Conservation (phyloP, 2,329 filamentous ascomycete species). For the Pseudocercospora vitis region DNA sequence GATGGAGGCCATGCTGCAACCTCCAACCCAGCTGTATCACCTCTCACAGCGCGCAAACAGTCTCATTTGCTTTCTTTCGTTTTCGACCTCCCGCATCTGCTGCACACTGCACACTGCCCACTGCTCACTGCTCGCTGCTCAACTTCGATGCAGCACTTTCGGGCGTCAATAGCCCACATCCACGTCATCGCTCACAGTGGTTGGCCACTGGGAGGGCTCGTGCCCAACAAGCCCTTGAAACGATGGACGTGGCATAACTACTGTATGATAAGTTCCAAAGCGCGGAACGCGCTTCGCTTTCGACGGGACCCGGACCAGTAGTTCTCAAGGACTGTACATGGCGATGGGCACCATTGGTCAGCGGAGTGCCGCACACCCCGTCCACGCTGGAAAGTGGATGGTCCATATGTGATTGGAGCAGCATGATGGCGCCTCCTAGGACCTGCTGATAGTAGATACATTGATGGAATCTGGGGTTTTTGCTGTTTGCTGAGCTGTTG, state of each 20-base stretch:
- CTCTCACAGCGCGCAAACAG: neutral
- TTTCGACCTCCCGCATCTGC: neutral
- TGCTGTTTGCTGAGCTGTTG: too few relatives aligned
- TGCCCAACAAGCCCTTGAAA: neutral
- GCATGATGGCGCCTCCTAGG: too few relatives aligned
- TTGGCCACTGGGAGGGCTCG: neutral
- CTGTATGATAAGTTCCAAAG: too few relatives aligned
- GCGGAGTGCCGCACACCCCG: too few relatives aligned
- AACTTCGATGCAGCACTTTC: neutral
- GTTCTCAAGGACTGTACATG: neutral
- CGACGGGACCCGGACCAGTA: too few relatives aligned
- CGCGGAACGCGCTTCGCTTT: too few relatives aligned
- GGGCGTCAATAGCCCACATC: neutral
- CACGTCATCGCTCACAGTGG: neutral
- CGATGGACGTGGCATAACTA: neutral
- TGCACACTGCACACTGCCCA: neutral
- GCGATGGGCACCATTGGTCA: too few relatives aligned
- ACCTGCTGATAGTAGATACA: neutral
- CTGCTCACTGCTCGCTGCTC: neutral
- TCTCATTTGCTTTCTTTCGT: neutral
- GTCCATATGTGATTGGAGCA: too few relatives aligned
- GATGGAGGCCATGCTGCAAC: conserved; percentile 1
- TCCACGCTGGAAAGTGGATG: too few relatives aligned
- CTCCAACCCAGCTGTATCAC: neutral
- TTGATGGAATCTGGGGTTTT: too few relatives aligned